These are phyloP conservation scores for Symbiodinium natans DNA, from an alignment of 73 alveolate species.

Conservation along the genomic window DNA sequence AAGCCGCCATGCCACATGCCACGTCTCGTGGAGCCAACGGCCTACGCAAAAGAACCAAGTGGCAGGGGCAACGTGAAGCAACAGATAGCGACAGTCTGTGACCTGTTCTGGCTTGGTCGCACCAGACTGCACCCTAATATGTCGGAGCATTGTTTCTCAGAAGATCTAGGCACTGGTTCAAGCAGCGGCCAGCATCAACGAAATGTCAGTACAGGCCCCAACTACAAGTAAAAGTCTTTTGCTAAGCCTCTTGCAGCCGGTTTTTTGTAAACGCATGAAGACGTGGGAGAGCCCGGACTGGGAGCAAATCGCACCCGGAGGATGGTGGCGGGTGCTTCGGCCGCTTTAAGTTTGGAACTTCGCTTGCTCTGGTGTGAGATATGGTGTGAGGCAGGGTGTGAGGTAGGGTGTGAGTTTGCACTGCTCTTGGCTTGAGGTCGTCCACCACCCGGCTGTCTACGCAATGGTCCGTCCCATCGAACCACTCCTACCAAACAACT, in stretches of 20 bases:
- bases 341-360: neutral
- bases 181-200: neutral
- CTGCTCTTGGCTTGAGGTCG: neutral
- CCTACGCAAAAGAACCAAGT: neutral
- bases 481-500: constrained; percentile 43
- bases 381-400: too few relatives aligned
- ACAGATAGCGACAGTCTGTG: neutral
- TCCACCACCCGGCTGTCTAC: constrained; percentile 65
- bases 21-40: too few relatives aligned
- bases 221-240: neutral
- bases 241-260: too few relatives aligned
- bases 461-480: constrained; percentile 73
- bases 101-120: neutral
- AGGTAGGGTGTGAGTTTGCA: too few relatives aligned
- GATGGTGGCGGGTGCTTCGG: constrained; percentile 50
- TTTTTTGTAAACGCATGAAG: too few relatives aligned
- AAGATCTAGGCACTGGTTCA: neutral
- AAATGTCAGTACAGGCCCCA: neutral
- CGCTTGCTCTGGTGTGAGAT: too few relatives aligned
- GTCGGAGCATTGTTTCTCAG: neutral
- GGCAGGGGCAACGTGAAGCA: neutral
- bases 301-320: constrained; percentile 52
- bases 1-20: neutral
- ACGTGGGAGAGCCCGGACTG: constrained; percentile 57
- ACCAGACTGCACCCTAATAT: neutral